Conservation (phyloP, 73 alveolate species). For the Tetrahymena elliotti region DNA sequence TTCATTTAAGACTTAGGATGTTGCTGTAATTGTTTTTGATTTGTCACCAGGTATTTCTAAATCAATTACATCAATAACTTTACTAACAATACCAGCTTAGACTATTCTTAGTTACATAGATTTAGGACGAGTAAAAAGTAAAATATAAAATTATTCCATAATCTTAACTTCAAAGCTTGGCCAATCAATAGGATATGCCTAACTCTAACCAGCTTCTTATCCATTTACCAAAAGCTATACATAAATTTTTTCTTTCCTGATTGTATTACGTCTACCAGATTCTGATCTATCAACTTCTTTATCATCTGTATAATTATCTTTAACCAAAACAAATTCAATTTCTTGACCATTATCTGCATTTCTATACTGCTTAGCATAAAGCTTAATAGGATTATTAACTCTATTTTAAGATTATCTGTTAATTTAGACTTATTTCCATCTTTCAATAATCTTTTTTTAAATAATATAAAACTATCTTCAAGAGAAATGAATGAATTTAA, state of each 20-base stretch:
- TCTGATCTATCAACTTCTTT: not conserved
- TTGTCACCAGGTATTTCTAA: slow-evolving; percentile 96
- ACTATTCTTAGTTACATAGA: slow-evolving; percentile 75
- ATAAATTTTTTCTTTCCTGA: not conserved
- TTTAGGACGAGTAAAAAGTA: slow-evolving; percentile 92
- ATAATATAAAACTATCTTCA: not conserved
- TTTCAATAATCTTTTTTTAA: not conserved
- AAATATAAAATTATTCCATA: slow-evolving; percentile 70
- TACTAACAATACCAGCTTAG: slow-evolving; percentile 49
- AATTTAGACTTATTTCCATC: not conserved
- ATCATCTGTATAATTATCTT: not conserved
- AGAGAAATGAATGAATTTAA: not conserved
- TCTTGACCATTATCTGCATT: not conserved
- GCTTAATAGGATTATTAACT: not conserved
- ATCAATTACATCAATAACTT: slow-evolving; percentile 64
- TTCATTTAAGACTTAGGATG: slow-evolving; percentile 79
- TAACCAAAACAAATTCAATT: not conserved
- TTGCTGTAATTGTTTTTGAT: slow-evolving; percentile 84
- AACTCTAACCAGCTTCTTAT: not conserved
- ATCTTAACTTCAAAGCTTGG: slow-evolving; percentile 91
- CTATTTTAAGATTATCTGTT: not conserved
- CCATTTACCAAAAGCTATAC: not conserved
- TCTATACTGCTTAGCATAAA: not conserved
- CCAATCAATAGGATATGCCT: slow-evolving; percentile 38
- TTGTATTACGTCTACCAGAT: not conserved